Percentiles rank a stretch among this genome's conserved stretches.
phyloP scores from a whole-genome alignment of 257 asterid species.

The Gentiana macrophylla region DNA sequence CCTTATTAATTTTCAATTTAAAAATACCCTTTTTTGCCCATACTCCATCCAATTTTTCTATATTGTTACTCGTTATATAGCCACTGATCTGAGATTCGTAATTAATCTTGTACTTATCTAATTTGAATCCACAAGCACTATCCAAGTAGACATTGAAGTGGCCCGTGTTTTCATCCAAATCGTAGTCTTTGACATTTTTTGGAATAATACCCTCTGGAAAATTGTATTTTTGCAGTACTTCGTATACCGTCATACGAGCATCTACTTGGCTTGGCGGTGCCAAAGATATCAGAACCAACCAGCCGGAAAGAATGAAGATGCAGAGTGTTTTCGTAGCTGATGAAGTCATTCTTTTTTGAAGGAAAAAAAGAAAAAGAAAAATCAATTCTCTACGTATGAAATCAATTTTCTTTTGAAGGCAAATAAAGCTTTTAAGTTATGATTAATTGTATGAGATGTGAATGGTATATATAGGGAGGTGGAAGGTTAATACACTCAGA shows the following conservation, averaged over 20 bases:
- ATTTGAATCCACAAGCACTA: slow-evolving; percentile 38
- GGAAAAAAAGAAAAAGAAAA: too few relatives aligned
- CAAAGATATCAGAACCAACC: neutral
- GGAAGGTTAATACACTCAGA: too few relatives aligned
- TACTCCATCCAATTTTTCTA: slow-evolving; percentile 10
- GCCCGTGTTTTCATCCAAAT: slow-evolving; percentile 45
- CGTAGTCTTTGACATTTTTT: slow-evolving; percentile 43
- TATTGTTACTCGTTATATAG: slow-evolving; percentile 24
- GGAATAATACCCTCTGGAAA: slow-evolving; percentile 69
- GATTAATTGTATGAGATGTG: too few relatives aligned
- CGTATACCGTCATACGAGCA: slow-evolving; percentile 27
- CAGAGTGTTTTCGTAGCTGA: too few relatives aligned
- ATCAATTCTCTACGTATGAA: too few relatives aligned
- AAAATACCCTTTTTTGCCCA: too few relatives aligned
- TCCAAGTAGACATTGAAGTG: slow-evolving; percentile 37
- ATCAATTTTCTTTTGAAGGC: too few relatives aligned
- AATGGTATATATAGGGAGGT: too few relatives aligned
- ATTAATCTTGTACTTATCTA: slow-evolving; percentile 38
- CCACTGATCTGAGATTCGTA: slow-evolving; percentile 49
- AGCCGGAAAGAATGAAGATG: neutral
- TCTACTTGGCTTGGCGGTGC: neutral
- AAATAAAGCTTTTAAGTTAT: too few relatives aligned
- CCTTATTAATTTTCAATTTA: too few relatives aligned
- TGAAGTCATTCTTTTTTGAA: too few relatives aligned
- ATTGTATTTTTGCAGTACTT: slow-evolving; percentile 32